Base-by-base conservation (phyloP, 2,329 filamentous ascomycete species). In the Monascus ruber region DNA sequence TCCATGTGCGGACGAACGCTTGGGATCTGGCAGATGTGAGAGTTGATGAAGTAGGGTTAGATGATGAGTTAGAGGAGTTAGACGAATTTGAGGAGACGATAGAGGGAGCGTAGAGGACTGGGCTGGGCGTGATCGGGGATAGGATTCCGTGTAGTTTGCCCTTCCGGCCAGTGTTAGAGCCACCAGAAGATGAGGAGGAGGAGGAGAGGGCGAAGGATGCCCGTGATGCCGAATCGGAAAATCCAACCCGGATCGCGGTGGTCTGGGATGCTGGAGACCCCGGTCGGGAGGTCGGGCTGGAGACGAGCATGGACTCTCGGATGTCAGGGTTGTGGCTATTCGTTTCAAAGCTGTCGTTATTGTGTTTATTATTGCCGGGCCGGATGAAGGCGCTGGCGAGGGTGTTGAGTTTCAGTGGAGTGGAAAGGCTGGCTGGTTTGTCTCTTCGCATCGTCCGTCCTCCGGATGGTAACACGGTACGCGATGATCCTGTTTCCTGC, bases 401-500 rank as follows among this genome's bases (percentile, higher is more conserved):
- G 5, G 17, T 17, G 17, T 42, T 46, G 26, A 52, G 44, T 5
- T 33, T 46, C 17, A 37, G 17, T 11, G 51, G 48, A 7, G 47
- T 29, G 28, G 50, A 29, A 51, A 42, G 25, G 40, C 46, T 6
- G 41, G 43, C 33, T 17, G 17, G 17, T 17, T 17, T 17, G 17
- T 17, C 17, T 17, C 54, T 56, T 17, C 63, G 53, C 8, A 48
- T 56, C 6, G 65, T 65, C 7, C 65, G 58, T 8, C 64, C 63
- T 25, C 65, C 65, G 2, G 64, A 66, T 26, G 59, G 63, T 10
- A 65, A 58, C 4, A 49, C 40, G 29, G 58, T 51, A 33, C 53
- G 50, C 8, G 53, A 39, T 6, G 55, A 47, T 6, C 49, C 51
- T 34, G 47, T 51, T 51, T 57, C 63, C 34, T 63, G 61, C 5